Evolutionary conservation across 106 monocot species (phyloP).

Genomic region (Dendrobium catenatum): DNA sequence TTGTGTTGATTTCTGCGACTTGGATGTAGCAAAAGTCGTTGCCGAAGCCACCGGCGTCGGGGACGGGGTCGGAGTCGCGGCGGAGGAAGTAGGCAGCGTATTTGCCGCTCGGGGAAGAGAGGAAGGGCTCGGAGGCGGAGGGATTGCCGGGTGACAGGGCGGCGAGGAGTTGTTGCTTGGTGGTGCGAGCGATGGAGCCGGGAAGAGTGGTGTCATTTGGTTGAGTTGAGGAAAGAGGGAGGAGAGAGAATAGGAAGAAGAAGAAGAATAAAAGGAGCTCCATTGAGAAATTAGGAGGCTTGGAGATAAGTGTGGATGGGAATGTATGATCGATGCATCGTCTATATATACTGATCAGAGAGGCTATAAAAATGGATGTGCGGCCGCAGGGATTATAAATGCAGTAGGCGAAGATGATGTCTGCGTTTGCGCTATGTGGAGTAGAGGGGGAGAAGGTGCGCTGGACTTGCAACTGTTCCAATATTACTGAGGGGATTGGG

Average conservation of each 20-base stretch:
- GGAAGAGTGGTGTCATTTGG: neutral
- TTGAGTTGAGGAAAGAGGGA: neutral
- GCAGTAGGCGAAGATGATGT: too few species aligned
- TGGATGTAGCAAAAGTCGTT: constrained; percentile 80
- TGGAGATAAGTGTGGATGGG: neutral
- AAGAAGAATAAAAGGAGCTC: neutral
- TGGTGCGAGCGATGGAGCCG: constrained; percentile 26
- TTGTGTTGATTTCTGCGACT: constrained; percentile 25
- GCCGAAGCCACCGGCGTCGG: constrained; percentile 57
- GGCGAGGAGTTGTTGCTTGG: constrained; percentile 40
- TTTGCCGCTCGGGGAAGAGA: constrained; percentile 42
- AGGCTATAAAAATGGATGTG: too few species aligned
- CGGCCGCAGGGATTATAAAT: too few species aligned
- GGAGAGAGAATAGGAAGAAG: constrained; percentile 7
- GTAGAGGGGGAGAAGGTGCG: too few species aligned
- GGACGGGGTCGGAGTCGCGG: constrained; percentile 6
- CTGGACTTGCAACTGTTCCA: neutral
- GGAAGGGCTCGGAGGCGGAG: constrained; percentile 25
- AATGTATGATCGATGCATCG: too few species aligned
- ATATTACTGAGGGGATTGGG: neutral
- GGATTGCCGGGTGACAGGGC: constrained; percentile 26
- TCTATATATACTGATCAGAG: too few species aligned
- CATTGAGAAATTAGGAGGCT: neutral
- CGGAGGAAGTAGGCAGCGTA: constrained; percentile 50
- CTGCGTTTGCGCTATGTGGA: too few species aligned